phyloP scores from a whole-genome alignment of 495 filamentous ascomycete species.

The Lophiostoma macrostomum region DNA sequence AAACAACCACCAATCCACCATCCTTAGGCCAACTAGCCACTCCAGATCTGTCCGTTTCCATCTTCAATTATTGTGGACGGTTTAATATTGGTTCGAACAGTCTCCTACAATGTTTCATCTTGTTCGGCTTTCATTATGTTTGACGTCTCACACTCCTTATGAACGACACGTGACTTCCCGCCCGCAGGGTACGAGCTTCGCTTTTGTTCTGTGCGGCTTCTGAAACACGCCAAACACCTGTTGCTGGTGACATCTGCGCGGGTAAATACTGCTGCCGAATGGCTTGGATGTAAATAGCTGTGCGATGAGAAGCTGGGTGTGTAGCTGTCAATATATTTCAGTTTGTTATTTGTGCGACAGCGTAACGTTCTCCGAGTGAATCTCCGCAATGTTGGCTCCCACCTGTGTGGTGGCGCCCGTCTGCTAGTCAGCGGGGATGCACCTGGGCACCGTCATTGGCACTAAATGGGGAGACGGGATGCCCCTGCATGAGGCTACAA shows the following conservation, averaged over 20 bases:
- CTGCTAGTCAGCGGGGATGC: background rate
- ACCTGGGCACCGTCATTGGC: background rate
- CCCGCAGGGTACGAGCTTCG: background rate
- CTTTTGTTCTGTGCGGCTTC: slow-evolving; percentile 1
- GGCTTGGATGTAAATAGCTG: background rate
- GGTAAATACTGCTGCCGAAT: background rate
- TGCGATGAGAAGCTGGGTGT: background rate
- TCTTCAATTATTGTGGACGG: no score
- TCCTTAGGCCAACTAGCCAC: no score
- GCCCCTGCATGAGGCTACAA: slow-evolving; percentile 19
- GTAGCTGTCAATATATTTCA: no score
- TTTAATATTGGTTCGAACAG: no score
- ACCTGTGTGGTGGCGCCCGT: no score
- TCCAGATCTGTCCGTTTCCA: no score
- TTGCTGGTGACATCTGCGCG: background rate
- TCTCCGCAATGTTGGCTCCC: no score
- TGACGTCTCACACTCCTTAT: background rate
- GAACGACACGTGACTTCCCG: background rate
- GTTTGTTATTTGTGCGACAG: no score
- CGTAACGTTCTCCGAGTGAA: no score
- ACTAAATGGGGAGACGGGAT: slow-evolving; percentile 4
- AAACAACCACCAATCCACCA: no score
- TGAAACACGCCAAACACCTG: slow-evolving; percentile 19
- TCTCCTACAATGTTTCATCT: no score
- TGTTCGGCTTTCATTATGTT: background rate